phyloP scores from a whole-genome alignment of 78 protist species.

The Polysphondylium violaceum region DNA sequence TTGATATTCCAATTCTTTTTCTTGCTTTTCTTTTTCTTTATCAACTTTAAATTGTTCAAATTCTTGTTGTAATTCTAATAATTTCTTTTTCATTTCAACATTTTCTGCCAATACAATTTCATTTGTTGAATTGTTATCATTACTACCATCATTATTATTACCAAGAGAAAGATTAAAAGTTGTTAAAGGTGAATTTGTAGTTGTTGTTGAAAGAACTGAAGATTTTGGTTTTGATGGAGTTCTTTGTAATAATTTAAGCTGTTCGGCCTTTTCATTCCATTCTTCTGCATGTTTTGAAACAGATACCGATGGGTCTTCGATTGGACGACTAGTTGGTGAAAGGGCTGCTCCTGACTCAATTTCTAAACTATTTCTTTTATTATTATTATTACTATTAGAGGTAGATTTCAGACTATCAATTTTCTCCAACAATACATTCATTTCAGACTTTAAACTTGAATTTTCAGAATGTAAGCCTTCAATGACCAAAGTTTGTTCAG shows the following conservation, averaged over 20 bases:
- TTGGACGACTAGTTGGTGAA: neutral
- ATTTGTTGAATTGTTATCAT: neutral
- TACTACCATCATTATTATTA: constrained; percentile 1
- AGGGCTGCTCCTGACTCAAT: neutral
- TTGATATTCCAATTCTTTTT: constrained; percentile 8
- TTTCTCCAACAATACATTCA: neutral
- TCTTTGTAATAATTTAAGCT: constrained; percentile 50
- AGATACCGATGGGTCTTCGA: neutral
- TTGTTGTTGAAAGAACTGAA: neutral
- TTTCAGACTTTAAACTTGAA: constrained; percentile 15
- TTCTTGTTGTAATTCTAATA: constrained; percentile 3
- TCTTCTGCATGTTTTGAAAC: constrained; percentile 33
- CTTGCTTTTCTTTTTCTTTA: neutral
- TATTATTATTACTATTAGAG: neutral
- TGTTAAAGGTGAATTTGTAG: neutral
- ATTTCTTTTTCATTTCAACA: neutral
- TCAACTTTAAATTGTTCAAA: constrained; percentile 10
- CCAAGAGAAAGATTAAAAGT: neutral
- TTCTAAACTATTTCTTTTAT: neutral
- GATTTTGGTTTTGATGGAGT: constrained; percentile 38
- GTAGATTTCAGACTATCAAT: neutral
- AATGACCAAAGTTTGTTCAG: constrained; percentile 26
- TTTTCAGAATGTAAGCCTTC: constrained; percentile 40
- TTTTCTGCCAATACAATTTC: neutral
- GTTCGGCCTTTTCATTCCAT: constrained; percentile 64